Percentiles rank a stretch among this genome's conserved stretches.
phyloP scores from a whole-genome alignment of 805 yeast genomes.

The Pichia paraexigua region DNA sequence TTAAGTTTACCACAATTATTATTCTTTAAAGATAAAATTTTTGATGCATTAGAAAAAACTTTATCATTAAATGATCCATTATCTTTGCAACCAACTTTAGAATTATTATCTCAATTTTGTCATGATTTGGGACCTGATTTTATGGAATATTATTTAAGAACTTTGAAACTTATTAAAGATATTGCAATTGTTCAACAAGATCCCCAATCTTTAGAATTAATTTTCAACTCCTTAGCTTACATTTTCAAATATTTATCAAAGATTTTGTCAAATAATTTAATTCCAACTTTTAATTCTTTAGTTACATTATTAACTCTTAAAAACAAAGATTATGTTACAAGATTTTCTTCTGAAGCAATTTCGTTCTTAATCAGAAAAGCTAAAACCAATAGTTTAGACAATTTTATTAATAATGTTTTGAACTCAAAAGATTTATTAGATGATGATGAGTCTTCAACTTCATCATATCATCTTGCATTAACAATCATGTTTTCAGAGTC shows the following conservation, averaged over 20 bases:
- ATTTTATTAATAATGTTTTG: constrained; percentile 37
- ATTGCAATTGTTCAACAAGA: constrained; percentile 44
- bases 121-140: constrained; percentile 93
- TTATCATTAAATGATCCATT: constrained; percentile 54
- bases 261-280: constrained; percentile 50
- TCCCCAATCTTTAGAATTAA: constrained; percentile 67
- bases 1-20: constrained; percentile 77
- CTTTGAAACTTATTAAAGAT: constrained; percentile 43
- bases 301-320: constrained; percentile 55
- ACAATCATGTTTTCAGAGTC: constrained; percentile 63
- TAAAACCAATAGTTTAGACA: constrained; percentile 36
- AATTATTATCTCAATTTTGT: constrained; percentile 72
- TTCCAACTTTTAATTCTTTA: constrained; percentile 60
- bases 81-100: constrained; percentile 75
- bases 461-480: constrained; percentile 49
- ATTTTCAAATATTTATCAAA: constrained; percentile 80
- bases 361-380: constrained; percentile 76
- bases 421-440: constrained; percentile 25
- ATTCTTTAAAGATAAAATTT: constrained; percentile 60
- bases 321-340: constrained; percentile 53
- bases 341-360: constrained; percentile 86
- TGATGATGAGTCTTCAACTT: constrained; percentile 23
- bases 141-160: constrained; percentile 48
- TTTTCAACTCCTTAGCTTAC: constrained; percentile 79
- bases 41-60: constrained; percentile 29